phyloP scores from a whole-genome alignment of 1,139 yeast genomes.

The Taphrina communis region DNA sequence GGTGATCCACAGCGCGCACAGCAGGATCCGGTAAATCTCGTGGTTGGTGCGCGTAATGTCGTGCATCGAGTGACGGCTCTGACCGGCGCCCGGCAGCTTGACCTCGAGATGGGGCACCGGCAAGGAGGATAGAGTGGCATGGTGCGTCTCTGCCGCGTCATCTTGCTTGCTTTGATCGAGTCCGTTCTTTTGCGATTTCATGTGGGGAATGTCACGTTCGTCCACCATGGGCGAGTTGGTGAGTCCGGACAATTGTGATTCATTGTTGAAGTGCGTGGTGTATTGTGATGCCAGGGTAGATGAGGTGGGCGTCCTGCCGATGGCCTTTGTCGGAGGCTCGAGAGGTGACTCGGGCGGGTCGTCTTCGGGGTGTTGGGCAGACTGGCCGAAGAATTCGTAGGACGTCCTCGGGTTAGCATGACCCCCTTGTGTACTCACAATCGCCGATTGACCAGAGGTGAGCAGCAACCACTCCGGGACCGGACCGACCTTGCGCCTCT shows the following conservation, averaged over 20 bases:
- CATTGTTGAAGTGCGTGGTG: constrained; percentile 22
- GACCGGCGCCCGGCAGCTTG: background rate
- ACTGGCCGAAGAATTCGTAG: constrained; percentile 1
- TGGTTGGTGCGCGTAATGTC: constrained; percentile 12
- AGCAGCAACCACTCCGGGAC: constrained; percentile 9
- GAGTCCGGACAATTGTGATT: constrained; percentile 27
- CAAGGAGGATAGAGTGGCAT: constrained; percentile 8
- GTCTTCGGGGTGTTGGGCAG: background rate
- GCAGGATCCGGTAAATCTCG: constrained; percentile 13
- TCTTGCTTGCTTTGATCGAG: background rate
- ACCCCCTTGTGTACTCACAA: background rate
- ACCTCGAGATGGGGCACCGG: constrained; percentile 32
- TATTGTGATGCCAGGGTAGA: constrained; percentile 13
- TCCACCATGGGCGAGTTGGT: constrained; percentile 16
- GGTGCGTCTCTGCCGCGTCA: background rate
- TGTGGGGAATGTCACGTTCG: constrained; percentile 1
- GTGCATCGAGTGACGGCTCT: constrained; percentile 26
- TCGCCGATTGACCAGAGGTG: background rate
- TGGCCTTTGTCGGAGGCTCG: constrained; percentile 2
- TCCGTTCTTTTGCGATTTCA: background rate
- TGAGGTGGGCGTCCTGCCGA: constrained; percentile 13
- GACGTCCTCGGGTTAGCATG: constrained; percentile 4
- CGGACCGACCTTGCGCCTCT: background rate
- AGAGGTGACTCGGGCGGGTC: constrained; percentile 2
- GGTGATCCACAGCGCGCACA: constrained; percentile 32